A percentile compares a stretch with the other conserved stretches of the same genome.
Evolutionary conservation across 129 eudicot species (phyloP).

Genomic region (Artemisia annua): DNA sequence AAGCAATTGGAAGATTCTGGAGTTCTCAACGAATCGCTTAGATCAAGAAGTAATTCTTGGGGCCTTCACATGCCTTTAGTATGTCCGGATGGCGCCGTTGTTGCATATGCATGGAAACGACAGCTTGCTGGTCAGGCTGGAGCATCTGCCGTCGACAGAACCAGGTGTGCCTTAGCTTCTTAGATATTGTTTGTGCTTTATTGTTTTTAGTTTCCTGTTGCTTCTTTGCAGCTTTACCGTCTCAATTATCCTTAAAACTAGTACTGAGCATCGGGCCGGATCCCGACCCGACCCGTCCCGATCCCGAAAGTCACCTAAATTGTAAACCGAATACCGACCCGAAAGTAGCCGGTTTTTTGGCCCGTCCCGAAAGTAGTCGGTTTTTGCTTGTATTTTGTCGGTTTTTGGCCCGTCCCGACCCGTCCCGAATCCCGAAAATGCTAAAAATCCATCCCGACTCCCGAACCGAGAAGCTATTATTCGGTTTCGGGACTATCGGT

Average conservation of each 20-base stretch:
- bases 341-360: too few species aligned
- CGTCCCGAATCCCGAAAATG: too few species aligned
- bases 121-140: constrained; percentile 99
- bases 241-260: constrained; percentile 2
- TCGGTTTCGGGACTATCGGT: too few species aligned
- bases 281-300: too few species aligned
- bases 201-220: neutral
- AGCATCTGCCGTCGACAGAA: constrained; percentile 98
- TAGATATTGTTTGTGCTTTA: constrained; percentile 9
- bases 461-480: too few species aligned
- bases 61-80: constrained; percentile 99
- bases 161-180: constrained; percentile 50
- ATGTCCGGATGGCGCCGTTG: constrained; percentile 98
- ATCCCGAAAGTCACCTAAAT: too few species aligned
- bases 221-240: neutral
- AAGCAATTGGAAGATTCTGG: constrained; percentile 93
- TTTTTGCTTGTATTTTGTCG: too few species aligned
- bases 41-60: constrained; percentile 96
- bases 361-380: too few species aligned
- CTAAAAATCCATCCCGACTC: too few species aligned
- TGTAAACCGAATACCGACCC: too few species aligned
- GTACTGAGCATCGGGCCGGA: too few species aligned
- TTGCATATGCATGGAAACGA: constrained; percentile 99
- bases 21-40: constrained; percentile 89
- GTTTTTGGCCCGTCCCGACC: too few species aligned